Evolutionary conservation across 495 filamentous ascomycete genomes (phyloP).

Genomic region (Letharia columbiana): DNA sequence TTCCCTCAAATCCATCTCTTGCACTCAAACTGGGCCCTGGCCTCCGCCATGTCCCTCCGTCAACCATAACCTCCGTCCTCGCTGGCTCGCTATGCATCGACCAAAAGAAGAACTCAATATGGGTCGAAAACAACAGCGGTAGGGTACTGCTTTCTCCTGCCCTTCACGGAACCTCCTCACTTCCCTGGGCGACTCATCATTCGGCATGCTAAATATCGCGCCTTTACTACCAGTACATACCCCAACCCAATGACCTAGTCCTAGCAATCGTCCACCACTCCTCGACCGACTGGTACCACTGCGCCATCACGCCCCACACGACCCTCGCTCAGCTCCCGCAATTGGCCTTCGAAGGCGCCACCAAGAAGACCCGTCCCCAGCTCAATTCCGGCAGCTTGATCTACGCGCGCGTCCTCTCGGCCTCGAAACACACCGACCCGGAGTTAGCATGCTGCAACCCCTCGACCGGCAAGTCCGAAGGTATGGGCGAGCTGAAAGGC

Average conservation of each 20-base stretch:
- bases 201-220: constrained; percentile 30
- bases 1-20: constrained; percentile 52
- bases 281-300: constrained; percentile 66
- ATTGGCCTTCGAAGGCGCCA: constrained; percentile 82
- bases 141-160: constrained; percentile 40
- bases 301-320: constrained; percentile 59
- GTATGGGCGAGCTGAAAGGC: constrained; percentile 73
- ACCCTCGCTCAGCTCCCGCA: constrained; percentile 70
- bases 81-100: constrained; percentile 75
- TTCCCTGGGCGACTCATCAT: neutral
- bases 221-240: constrained; percentile 59
- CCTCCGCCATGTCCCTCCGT: constrained; percentile 62
- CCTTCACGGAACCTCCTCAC: neutral
- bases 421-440: constrained; percentile 73
- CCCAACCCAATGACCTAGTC: constrained; percentile 67
- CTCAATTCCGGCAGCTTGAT: constrained; percentile 66
- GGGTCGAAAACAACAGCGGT: constrained; percentile 61
- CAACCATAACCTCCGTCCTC: constrained; percentile 61
- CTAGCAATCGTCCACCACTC: constrained; percentile 76
- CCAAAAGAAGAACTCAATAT: constrained; percentile 66
- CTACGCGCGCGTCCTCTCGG: constrained; percentile 68
- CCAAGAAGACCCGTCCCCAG: constrained; percentile 81
- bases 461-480: constrained; percentile 79
- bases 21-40: constrained; percentile 81
- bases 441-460: constrained; percentile 85